These are phyloP conservation scores for Colletotrichum incanum DNA, from an alignment of 2,329 filamentous ascomycete genomes.

Conservation along the genomic window DNA sequence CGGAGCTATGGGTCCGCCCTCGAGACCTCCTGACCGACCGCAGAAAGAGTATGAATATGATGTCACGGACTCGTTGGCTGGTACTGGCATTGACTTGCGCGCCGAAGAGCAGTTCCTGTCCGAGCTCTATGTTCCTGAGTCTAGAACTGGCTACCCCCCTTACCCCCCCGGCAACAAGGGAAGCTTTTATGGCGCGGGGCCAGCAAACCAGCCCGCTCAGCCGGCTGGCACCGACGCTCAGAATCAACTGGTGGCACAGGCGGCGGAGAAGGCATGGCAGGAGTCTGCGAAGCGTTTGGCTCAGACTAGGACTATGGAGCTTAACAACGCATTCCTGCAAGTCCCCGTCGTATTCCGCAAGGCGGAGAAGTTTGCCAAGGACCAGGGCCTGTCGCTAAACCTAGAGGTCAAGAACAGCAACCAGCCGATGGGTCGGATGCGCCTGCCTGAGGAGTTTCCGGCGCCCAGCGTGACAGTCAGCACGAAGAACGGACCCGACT, in stretches of 20 bases:
- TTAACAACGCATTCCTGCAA: constrained; percentile 81
- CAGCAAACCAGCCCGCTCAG: constrained; percentile 75
- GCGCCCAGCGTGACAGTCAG: constrained; percentile 68
- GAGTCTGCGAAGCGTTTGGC: constrained; percentile 75
- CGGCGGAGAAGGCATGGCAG: constrained; percentile 76
- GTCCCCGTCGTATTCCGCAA: constrained; percentile 74
- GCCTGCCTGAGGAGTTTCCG: constrained; percentile 64
- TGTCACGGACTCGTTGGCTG: constrained; percentile 85
- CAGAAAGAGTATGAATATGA: constrained; percentile 79
- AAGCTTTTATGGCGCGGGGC: constrained; percentile 76
- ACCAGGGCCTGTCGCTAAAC: constrained; percentile 71
- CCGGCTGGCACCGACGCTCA: constrained; percentile 64
- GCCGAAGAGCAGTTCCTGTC: constrained; percentile 89
- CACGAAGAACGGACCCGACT: constrained; percentile 73
- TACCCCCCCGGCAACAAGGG: constrained; percentile 70
- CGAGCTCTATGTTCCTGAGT: constrained; percentile 72
- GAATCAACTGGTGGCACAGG: constrained; percentile 76
- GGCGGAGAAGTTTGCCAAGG: constrained; percentile 71
- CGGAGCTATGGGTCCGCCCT: constrained; percentile 71
- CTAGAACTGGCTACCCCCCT: constrained; percentile 68
- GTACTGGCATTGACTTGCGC: constrained; percentile 88
- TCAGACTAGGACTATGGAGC: constrained; percentile 75
- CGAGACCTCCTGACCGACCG: constrained; percentile 73
- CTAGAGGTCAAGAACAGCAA: constrained; percentile 67
- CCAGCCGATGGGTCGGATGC: constrained; percentile 64